Percentiles rank a stretch among this genome's conserved stretches.
phyloP scores from a whole-genome alignment of 305 asterid species.

The Solanum aculeatissimum region DNA sequence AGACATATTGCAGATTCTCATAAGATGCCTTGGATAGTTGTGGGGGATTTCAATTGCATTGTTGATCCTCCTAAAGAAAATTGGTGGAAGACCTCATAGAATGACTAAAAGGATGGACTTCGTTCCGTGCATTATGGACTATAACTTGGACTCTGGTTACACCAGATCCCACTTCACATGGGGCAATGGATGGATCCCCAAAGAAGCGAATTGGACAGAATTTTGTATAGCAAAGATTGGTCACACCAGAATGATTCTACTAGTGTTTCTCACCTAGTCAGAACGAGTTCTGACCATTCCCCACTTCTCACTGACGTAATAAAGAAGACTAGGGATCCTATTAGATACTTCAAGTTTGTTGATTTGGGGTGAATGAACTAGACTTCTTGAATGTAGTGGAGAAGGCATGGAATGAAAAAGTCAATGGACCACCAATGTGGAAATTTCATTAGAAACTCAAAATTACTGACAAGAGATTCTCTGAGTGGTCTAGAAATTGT shows the following conservation, averaged over 20 bases:
- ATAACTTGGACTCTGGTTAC: neutral
- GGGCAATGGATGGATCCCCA: neutral
- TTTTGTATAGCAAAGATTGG: neutral
- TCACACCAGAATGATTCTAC: neutral
- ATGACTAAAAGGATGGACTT: neutral
- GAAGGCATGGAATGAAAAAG: neutral
- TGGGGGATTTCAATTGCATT: neutral
- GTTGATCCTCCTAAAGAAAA: neutral
- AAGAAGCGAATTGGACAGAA: neutral
- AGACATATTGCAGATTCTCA: neutral
- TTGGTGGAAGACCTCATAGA: neutral
- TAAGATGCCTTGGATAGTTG: neutral
- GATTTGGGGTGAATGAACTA: neutral
- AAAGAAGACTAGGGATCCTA: neutral
- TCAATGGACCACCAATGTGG: neutral
- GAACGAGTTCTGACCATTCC: neutral
- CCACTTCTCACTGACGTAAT: neutral
- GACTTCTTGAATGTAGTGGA: neutral
- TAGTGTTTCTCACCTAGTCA: neutral
- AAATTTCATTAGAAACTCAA: neutral
- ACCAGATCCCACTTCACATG: neutral
- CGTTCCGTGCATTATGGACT: neutral
- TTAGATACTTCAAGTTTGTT: neutral
- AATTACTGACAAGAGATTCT: neutral
- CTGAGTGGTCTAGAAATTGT: neutral